Evolutionary conservation across 495 filamentous ascomycete species (phyloP).

Genomic region (Penicillium diatomitis): DNA sequence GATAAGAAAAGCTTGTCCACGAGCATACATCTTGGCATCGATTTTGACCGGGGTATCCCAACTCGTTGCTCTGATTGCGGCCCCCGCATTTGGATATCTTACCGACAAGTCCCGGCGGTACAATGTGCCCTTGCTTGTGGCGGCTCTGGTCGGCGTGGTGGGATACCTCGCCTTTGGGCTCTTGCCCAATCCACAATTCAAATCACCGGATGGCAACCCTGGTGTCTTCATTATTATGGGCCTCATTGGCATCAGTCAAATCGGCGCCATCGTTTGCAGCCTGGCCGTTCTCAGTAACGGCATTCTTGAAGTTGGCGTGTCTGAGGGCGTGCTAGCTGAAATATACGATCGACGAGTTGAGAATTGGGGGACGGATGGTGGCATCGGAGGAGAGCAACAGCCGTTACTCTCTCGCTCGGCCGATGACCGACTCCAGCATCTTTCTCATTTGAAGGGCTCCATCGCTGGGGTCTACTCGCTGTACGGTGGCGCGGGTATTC

Average conservation of each 20-base stretch:
- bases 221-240: conserved; percentile 68
- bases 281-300: conserved; percentile 75
- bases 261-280: conserved; percentile 90
- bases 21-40: conserved; percentile 77
- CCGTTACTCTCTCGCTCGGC: conserved; percentile 20
- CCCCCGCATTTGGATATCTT: conserved; percentile 77
- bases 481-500: conserved; percentile 81
- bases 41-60: conserved; percentile 83
- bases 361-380: conserved; percentile 5
- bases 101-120: conserved; percentile 52
- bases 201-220: conserved; percentile 45
- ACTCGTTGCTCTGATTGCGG: conserved; percentile 71
- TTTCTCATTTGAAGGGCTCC: conserved; percentile 68
- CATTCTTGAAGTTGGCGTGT: conserved; percentile 44
- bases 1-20: conserved; percentile 69
- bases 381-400: conserved; percentile 22
- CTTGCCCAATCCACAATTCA: conserved; percentile 60
- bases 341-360: conserved; percentile 20
- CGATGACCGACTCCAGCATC: conserved; percentile 18
- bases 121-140: conserved; percentile 64
- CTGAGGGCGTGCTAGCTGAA: conserved; percentile 25
- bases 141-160: conserved; percentile 59
- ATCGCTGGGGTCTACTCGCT: conserved; percentile 92
- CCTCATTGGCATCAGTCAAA: conserved; percentile 80
- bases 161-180: conserved; percentile 68